A percentile compares a stretch with the other conserved stretches of the same genome.
These are phyloP conservation scores for Xylaria sp. DNA, from an alignment of 2,329 filamentous ascomycete species.

Conservation along the genomic window DNA sequence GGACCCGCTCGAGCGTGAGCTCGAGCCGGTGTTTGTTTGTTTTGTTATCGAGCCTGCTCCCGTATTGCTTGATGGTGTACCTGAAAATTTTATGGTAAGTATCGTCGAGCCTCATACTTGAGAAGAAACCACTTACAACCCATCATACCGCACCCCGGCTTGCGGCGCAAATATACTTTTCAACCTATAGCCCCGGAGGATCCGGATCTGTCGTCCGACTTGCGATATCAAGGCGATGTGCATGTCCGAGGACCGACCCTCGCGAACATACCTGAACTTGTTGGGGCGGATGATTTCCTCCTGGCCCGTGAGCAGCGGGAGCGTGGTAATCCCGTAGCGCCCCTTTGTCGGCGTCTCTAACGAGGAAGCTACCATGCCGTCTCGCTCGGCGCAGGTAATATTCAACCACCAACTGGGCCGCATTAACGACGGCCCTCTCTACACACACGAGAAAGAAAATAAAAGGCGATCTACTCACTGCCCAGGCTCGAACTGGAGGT, in stretches of 20 bases:
- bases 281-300: constrained; percentile 47
- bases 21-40: constrained; percentile 48
- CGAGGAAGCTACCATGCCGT: constrained; percentile 54
- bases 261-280: constrained; percentile 47
- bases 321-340: constrained; percentile 47
- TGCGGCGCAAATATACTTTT: constrained; percentile 54
- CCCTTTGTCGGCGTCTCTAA: constrained; percentile 50
- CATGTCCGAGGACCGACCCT: constrained; percentile 50
- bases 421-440: background rate
- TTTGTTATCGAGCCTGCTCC: constrained; percentile 44
- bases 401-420: constrained; percentile 59
- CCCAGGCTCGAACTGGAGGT: constrained; percentile 49
- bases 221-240: constrained; percentile 51
- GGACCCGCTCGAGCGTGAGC: constrained; percentile 50
- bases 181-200: constrained; percentile 55
- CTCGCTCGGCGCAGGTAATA: constrained; percentile 56
- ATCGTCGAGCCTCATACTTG: constrained; percentile 2
- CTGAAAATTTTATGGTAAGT: constrained; percentile 36
- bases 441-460: background rate
- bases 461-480: constrained; percentile 45
- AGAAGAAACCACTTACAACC: constrained; percentile 50
- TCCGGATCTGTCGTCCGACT: constrained; percentile 52
- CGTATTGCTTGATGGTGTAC: constrained; percentile 53
- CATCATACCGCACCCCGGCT: constrained; percentile 60
- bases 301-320: constrained; percentile 55